A percentile compares a stretch with the other conserved stretches of the same genome.
Conservation (phyloP, 805 yeast species). For the Diddensiella transvaalensis region DNA sequence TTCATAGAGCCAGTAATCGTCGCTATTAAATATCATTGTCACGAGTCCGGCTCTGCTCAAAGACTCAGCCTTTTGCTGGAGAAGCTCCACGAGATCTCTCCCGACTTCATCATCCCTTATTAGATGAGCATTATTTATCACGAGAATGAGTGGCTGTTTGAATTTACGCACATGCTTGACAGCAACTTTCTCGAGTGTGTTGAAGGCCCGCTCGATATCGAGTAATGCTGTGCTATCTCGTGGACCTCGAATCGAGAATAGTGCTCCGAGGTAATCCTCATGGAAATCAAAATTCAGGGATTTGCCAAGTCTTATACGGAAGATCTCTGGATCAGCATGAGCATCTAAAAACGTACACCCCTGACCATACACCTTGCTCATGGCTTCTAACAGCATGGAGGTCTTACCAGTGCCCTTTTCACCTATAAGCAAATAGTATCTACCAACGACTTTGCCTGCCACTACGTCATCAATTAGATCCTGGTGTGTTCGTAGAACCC, state of each 20-base stretch:
- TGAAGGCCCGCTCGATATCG: slow-evolving; percentile 80
- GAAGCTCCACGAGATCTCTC: slow-evolving; percentile 59
- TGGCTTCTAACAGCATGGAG: slow-evolving; percentile 66
- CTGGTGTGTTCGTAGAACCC: slow-evolving; percentile 76
- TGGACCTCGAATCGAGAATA: slow-evolving; percentile 79
- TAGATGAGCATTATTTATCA: slow-evolving; percentile 72
- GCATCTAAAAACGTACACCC: slow-evolving; percentile 75
- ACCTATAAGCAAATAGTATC: slow-evolving; percentile 71
- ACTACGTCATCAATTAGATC: slow-evolving; percentile 59
- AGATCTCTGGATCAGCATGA: slow-evolving; percentile 80
- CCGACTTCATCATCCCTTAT: slow-evolving; percentile 77
- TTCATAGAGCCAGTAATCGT: slow-evolving; percentile 85
- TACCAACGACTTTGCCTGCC: slow-evolving; percentile 58
- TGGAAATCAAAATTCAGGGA: slow-evolving; percentile 69
- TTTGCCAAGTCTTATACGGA: slow-evolving; percentile 69
- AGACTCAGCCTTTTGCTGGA: slow-evolving; percentile 81
- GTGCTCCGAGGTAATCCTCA: slow-evolving; percentile 79
- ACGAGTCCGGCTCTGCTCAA: slow-evolving; percentile 70
- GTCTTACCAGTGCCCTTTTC: slow-evolving; percentile 88
- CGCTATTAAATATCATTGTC: slow-evolving; percentile 70
- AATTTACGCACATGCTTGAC: slow-evolving; percentile 37
- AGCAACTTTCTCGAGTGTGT: slow-evolving; percentile 71
- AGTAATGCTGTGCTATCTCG: slow-evolving; percentile 77
- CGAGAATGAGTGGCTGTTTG: slow-evolving; percentile 58
- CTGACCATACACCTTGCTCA: slow-evolving; percentile 57